These are phyloP conservation scores for Nothopassalora personata DNA, from an alignment of 2,329 filamentous ascomycete genomes.

Conservation along the genomic window DNA sequence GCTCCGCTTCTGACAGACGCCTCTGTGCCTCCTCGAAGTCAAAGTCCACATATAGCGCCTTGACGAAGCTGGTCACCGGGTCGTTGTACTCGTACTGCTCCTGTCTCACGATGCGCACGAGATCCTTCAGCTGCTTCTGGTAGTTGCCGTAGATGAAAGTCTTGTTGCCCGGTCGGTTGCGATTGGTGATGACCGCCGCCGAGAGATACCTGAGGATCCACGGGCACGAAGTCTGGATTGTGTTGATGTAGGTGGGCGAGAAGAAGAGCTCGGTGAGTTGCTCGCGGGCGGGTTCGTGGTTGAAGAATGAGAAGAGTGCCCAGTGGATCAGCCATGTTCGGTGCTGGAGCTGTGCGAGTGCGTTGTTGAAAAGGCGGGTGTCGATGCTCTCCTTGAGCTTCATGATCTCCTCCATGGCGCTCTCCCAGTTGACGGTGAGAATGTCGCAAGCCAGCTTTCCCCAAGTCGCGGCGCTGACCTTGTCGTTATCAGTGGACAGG, in stretches of 20 bases:
- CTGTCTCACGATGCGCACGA: slow-evolving; percentile 91
- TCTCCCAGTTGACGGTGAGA: slow-evolving; percentile 90
- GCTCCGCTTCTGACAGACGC: slow-evolving; percentile 79
- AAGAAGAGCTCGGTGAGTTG: slow-evolving; percentile 93
- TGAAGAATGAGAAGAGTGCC: slow-evolving; percentile 98
- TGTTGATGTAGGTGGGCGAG: slow-evolving; percentile 97
- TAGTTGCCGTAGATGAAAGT: slow-evolving; percentile 96
- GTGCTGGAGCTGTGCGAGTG: slow-evolving; percentile 89
- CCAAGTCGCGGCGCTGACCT: slow-evolving; percentile 92
- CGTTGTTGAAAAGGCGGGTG: slow-evolving; percentile 91
- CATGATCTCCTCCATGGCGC: slow-evolving; percentile 80
- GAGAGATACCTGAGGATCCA: slow-evolving; percentile 95
- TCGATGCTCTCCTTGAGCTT: slow-evolving; percentile 92
- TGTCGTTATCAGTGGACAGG: slow-evolving; percentile 96
- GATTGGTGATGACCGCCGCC: slow-evolving; percentile 91
- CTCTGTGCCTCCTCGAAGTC: slow-evolving; percentile 95
- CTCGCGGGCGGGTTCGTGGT: slow-evolving; percentile 87
- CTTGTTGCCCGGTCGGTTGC: slow-evolving; percentile 67
- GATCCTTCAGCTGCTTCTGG: slow-evolving; percentile 98
- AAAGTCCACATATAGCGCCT: slow-evolving; percentile 92
- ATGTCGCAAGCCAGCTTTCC: slow-evolving; percentile 97
- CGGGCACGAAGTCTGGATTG: slow-evolving; percentile 94
- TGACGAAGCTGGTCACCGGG: slow-evolving; percentile 92
- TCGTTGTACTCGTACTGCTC: slow-evolving; percentile 97
- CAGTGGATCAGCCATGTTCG: slow-evolving; percentile 98